Percentiles rank a stretch among this genome's conserved stretches.
These are phyloP conservation scores for Fusarium sp. DNA, from an alignment of 2,329 filamentous ascomycete genomes.

Conservation along the genomic window DNA sequence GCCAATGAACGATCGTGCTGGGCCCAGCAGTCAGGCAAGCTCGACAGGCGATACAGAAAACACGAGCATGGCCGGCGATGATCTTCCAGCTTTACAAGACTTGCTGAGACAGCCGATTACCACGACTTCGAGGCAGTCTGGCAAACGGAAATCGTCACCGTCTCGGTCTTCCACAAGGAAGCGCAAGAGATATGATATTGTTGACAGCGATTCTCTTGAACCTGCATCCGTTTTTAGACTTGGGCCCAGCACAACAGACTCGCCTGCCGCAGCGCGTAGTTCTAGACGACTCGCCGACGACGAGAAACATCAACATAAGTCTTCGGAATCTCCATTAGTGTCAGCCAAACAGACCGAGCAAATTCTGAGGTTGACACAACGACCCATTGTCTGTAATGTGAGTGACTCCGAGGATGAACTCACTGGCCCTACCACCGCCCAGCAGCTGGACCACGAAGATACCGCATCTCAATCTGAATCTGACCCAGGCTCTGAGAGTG, in stretches of 20 bases:
- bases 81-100: conserved; percentile 51
- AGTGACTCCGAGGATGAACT: conserved; percentile 41
- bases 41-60: conserved; percentile 49
- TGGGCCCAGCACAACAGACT: conserved; percentile 12
- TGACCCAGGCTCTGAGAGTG: conserved; percentile 51
- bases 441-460: conserved; percentile 2
- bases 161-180: conserved; percentile 44
- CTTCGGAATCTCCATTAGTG: neutral
- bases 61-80: conserved; percentile 50
- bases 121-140: conserved; percentile 8
- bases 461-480: conserved; percentile 44
- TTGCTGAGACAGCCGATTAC: conserved; percentile 39
- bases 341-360: neutral
- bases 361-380: neutral
- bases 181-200: conserved; percentile 43
- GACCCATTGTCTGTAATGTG: conserved; percentile 14
- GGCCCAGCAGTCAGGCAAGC: conserved; percentile 48
- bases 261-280: conserved; percentile 36
- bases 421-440: neutral
- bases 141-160: conserved; percentile 39
- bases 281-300: conserved; percentile 29
- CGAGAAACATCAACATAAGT: neutral
- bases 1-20: conserved; percentile 35
- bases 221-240: conserved; percentile 34
- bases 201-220: conserved; percentile 47